Base-by-base conservation (phyloP, 192 early-diverging fungal species). In the Powellomyces hirtus region DNA sequence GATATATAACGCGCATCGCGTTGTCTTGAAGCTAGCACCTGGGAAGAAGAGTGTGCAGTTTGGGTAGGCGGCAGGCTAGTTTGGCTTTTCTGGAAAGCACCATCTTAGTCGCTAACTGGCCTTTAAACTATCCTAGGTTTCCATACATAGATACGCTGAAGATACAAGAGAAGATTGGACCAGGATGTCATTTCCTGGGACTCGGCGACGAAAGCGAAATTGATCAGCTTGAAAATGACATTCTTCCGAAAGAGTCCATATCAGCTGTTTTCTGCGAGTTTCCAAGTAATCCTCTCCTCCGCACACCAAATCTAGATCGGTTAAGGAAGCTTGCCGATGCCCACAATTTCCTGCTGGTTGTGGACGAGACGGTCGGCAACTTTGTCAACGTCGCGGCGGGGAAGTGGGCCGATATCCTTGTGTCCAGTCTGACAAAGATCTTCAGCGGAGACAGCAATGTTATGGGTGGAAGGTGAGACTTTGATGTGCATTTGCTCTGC, bases 111-210 rank as follows among this genome's bases (percentile, higher is more conserved):
- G n/a, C n/a, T n/a, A n/a, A n/a, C n/a, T n/a, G 6, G 42, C 7
- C 58, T 58, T 3, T 42, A n/a, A n/a, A n/a, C n/a, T n/a, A n/a
- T 6, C 0, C 1, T 65, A 91, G 89, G 0, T 98, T 98, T 68
- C 89, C 94, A 6, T 98, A 98, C 78, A 87, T 90, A 1, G 96
- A 98, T 73, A 95, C 94, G n/a, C 81, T 98, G 26, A 98, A 98
- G 77, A 91, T 98, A 38, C 84, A 96, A 59, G 77, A 98, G 77
- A 95, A 96, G 75, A 96, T 97, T 81, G 95, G 94, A 0, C 76
- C 89, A 44, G 94, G 96, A 27, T 90, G 88, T 45, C 80, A 90
- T 72, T 95, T 97, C 72, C 86, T 90, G 56, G 95, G 93, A n/a
- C 74, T 89, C 59, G 94, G 94, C 36, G 87, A 90, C 42, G 80